Base-by-base conservation (phyloP, 129 eudicot genomes). In the carrot (Daucus carota) region DNA sequence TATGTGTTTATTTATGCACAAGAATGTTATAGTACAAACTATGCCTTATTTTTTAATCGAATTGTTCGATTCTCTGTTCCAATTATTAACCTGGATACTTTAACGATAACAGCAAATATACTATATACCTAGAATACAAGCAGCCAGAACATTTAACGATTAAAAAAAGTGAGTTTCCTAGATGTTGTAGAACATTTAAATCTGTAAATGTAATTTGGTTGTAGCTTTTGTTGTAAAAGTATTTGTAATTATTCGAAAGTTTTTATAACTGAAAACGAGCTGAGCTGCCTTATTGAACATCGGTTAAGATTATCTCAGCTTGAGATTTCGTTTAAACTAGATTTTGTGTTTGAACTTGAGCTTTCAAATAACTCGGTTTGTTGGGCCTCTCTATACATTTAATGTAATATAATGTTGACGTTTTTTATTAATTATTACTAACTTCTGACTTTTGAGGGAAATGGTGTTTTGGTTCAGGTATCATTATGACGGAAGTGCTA, bases 401-500 rank as follows among this genome's bases (percentile, higher is more conserved):
- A 18, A 66, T 33, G 26, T 66, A 14, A 66, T 66, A 6, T 67
- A 15, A 1, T 67, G 16, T 6, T 67, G 28, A 67, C 15, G n/a
- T 16, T 8, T 36, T 71, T 0, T 42, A 22, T 24, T 42, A 26
- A 2, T 41, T 42, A 6, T n/a, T 42, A 12, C 26, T 8, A 5
- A 6, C 26, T n/a, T 41, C 1, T 43, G 11, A 32, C 38, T 8
- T 70, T 20, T 31, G 38, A 29, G 18, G 22, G 20, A 29, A n/a
- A 36, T 81, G 50, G 70, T 62, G 18, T 66, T 15, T 86, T 34
- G 68, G 28, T 42, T 75, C 82, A 94, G 98, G 80, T 94, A 89
- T 83, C 98, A 94, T 85, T 94, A 84, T 82, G 98, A 94, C 85
- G 92, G 97, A 81, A 89, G 85, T 40, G 69, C 86, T 15, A 83